Conservation (phyloP, 208 protist genomes). For the Acanthamoeba lenticulata region DNA sequence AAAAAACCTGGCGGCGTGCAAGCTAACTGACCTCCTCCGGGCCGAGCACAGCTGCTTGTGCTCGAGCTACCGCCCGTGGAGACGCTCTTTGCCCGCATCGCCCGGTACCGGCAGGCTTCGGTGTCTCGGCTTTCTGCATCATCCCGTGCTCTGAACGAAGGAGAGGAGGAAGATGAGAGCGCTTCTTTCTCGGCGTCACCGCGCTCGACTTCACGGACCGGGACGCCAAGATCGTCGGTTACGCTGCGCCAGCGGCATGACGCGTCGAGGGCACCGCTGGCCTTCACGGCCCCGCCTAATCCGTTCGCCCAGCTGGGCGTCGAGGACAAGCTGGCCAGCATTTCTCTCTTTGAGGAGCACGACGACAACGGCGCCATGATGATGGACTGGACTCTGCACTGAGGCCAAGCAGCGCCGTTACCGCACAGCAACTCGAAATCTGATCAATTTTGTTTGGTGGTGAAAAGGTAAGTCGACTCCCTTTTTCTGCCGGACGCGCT, state of each 20-base stretch:
- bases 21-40: neutral
- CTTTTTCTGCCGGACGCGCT: no score
- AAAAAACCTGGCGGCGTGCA: no score
- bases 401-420: no score
- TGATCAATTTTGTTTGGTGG: no score
- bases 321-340: conserved; percentile 4
- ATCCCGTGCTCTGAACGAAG: neutral
- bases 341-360: conserved; percentile 45
- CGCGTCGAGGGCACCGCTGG: neutral
- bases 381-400: neutral
- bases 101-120: no score
- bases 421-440: no score
- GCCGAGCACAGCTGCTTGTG: neutral
- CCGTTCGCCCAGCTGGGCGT: neutral
- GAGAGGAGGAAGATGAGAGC: neutral
- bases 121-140: neutral
- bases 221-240: neutral
- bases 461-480: no score
- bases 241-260: neutral
- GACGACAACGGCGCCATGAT: neutral
- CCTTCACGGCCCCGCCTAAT: conserved; percentile 21
- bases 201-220: neutral
- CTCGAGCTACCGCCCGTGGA: neutral
- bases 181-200: conserved; percentile 1
- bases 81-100: neutral